phyloP scores from a whole-genome alignment of 352 stramenopile species.

The Globisporangium apiculatum region DNA sequence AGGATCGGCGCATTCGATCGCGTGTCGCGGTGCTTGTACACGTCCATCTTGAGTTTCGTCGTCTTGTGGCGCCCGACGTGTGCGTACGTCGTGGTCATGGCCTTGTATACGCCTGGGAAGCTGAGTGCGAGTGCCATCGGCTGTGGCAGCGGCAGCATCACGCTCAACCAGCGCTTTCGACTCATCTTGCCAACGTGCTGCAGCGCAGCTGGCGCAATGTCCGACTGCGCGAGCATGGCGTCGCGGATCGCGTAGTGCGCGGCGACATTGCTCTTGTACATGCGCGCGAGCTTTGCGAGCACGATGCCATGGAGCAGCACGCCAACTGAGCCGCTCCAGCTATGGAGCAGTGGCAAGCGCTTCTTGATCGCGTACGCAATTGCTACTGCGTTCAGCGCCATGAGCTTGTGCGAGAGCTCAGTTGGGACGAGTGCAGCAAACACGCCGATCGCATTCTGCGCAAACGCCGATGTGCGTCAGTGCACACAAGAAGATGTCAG shows the following conservation, averaged over 20 bases:
- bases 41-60: constrained; percentile 59
- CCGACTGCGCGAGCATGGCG: constrained; percentile 22
- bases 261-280: constrained; percentile 39
- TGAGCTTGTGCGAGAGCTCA: constrained; percentile 5
- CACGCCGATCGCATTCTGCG: constrained; percentile 2
- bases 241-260: constrained; percentile 36
- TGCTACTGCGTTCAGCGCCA: constrained; percentile 15
- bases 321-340: constrained; percentile 42
- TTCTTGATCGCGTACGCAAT: constrained; percentile 43
- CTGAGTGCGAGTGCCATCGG: constrained; percentile 34
- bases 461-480: not conserved
- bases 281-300: constrained; percentile 32
- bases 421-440: constrained; percentile 1
- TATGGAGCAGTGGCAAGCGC: constrained; percentile 26
- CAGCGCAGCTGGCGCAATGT: constrained; percentile 23
- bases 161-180: constrained; percentile 41
- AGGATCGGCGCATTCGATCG: constrained; percentile 58
- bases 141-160: constrained; percentile 56
- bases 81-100: constrained; percentile 50
- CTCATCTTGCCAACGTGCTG: constrained; percentile 37
- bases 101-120: constrained; percentile 44
- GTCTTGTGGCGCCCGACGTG: constrained; percentile 59
- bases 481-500: not conserved
- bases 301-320: constrained; percentile 38
- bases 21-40: constrained; percentile 52